Percentiles rank a stretch among this genome's conserved stretches.
Evolutionary conservation across 2,329 filamentous ascomycete genomes (phyloP).

Genomic region (Penicillium griseofulvum): DNA sequence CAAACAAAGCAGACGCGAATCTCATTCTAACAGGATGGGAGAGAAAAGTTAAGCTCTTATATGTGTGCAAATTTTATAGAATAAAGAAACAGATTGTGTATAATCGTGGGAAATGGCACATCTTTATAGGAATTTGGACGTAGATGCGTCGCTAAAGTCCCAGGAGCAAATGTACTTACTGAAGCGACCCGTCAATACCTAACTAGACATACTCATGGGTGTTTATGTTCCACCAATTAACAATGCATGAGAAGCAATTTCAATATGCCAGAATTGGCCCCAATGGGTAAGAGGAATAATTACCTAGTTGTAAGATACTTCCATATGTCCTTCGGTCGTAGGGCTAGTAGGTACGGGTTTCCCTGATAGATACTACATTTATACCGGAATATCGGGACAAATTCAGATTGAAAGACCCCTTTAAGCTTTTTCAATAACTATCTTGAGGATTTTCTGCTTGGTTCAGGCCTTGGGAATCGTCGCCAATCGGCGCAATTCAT

Average conservation of each 20-base stretch:
- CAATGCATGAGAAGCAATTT: background rate
- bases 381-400: too few species aligned
- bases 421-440: too few species aligned
- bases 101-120: background rate
- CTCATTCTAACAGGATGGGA: background rate
- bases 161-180: too few species aligned
- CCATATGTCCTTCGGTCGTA: background rate
- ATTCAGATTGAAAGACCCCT: too few species aligned
- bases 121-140: background rate
- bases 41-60: background rate
- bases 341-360: too few species aligned
- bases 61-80: background rate
- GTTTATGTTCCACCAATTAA: background rate
- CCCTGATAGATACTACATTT: too few species aligned
- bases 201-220: background rate
- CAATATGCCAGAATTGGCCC: background rate
- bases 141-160: too few species aligned
- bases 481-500: background rate
- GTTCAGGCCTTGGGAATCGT: background rate
- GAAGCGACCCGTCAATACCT: background rate
- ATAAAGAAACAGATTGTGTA: background rate
- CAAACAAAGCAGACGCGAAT: background rate
- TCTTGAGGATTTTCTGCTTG: too few species aligned
- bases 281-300: background rate
- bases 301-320: background rate